phyloP scores from a whole-genome alignment of 306 rosid species.

The Quillaja saponaria region DNA sequence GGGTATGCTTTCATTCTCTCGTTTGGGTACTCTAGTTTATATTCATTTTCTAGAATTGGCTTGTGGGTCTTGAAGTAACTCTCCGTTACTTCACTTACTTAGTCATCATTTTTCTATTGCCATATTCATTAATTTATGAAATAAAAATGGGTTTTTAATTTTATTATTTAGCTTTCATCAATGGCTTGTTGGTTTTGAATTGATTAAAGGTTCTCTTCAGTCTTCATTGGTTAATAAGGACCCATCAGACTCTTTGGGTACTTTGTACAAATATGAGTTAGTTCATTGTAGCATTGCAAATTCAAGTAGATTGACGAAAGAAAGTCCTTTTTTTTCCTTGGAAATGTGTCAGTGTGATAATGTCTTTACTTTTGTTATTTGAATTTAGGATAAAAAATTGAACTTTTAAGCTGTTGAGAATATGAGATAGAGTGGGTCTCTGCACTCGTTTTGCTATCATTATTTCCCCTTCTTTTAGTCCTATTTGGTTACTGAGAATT shows the following conservation, averaged over 20 bases:
- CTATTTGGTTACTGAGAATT: slow-evolving; percentile 21
- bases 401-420: slow-evolving; percentile 29
- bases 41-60: slow-evolving; percentile 23
- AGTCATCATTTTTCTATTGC: slow-evolving; percentile 10
- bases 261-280: slow-evolving; percentile 1
- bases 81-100: slow-evolving; percentile 16
- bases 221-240: neutral
- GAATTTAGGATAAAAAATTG: slow-evolving; percentile 30
- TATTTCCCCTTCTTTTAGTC: slow-evolving; percentile 19
- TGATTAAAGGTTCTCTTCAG: no score
- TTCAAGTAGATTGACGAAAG: slow-evolving; percentile 23
- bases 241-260: slow-evolving; percentile 12
- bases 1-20: slow-evolving; percentile 52
- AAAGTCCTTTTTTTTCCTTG: neutral
- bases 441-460: neutral
- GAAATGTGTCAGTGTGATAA: neutral
- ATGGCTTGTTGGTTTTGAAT: slow-evolving; percentile 1
- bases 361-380: slow-evolving; percentile 7
- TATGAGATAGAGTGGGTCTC: slow-evolving; percentile 28
- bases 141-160: neutral
- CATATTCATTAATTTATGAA: slow-evolving; percentile 20
- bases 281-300: slow-evolving; percentile 24
- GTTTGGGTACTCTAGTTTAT: slow-evolving; percentile 17
- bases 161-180: slow-evolving; percentile 16
- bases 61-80: slow-evolving; percentile 11